phyloP scores from a whole-genome alignment of 352 stramenopile genomes.

The Globisporangium echinulatum region DNA sequence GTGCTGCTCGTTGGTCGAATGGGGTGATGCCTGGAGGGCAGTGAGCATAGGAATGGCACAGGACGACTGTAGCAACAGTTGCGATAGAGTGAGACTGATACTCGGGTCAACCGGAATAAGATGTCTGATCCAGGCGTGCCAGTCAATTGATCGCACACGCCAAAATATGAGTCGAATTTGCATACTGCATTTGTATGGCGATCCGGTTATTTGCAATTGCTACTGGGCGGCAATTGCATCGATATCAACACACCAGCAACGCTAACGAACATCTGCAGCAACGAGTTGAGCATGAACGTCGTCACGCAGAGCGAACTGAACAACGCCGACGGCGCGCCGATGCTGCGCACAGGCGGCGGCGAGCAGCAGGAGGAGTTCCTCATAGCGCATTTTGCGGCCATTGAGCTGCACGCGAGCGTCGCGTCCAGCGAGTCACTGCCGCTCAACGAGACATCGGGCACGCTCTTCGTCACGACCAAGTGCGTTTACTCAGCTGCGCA shows the following conservation, averaged over 20 bases:
- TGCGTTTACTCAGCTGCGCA: neutral
- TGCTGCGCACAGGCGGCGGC: constrained; percentile 34
- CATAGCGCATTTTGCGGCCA: constrained; percentile 35
- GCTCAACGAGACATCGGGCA: constrained; percentile 19
- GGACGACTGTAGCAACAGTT: constrained; percentile 9
- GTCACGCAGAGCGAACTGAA: constrained; percentile 37
- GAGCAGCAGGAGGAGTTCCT: constrained; percentile 59
- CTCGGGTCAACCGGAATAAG: too few relatives aligned
- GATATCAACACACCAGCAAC: too few relatives aligned
- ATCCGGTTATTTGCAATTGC: too few relatives aligned
- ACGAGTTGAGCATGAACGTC: constrained; percentile 36
- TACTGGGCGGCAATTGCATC: too few relatives aligned
- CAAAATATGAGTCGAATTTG: too few relatives aligned
- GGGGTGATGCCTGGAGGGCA: too few relatives aligned
- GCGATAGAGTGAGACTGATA: too few relatives aligned
- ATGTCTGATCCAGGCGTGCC: too few relatives aligned
- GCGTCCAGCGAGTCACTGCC: constrained; percentile 14
- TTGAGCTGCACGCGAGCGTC: constrained; percentile 32
- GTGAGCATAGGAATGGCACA: constrained; percentile 8
- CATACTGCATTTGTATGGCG: too few relatives aligned
- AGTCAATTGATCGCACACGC: too few relatives aligned
- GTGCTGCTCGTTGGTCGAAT: constrained; percentile 3
- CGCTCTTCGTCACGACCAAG: constrained; percentile 40
- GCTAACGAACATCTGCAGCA: too few relatives aligned
- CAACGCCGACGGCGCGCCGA: constrained; percentile 29